phyloP scores from a whole-genome alignment of 208 protist species.

The Wallacemonas rigidus region DNA sequence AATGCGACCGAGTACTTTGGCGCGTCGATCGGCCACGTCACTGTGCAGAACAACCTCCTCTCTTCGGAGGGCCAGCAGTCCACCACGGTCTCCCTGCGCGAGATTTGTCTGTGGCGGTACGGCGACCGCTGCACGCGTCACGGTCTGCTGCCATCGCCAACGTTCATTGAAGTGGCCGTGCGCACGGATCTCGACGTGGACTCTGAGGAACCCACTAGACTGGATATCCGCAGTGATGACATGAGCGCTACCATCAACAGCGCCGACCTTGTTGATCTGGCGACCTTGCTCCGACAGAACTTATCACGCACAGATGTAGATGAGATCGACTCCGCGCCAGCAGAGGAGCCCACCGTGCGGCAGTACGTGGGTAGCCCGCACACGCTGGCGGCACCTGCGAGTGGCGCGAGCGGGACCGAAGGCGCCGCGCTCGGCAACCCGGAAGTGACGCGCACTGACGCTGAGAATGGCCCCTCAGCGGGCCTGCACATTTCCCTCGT shows the following conservation, averaged over 20 bases:
- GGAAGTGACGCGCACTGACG: no score
- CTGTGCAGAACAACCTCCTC: conserved; percentile 70
- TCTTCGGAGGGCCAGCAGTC: conserved; percentile 53
- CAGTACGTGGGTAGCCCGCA: conserved; percentile 6
- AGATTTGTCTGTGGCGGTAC: conserved; percentile 57
- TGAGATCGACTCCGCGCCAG: conserved; percentile 1
- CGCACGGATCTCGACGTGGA: conserved; percentile 54
- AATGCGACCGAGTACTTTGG: conserved; percentile 41
- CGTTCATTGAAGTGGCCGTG: conserved; percentile 58
- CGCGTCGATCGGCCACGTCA: conserved; percentile 52
- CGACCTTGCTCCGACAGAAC: conserved; percentile 61
- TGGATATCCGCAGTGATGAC: conserved; percentile 58
- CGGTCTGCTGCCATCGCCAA: conserved; percentile 49
- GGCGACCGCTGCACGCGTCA: not conserved
- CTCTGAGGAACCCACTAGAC: conserved; percentile 45
- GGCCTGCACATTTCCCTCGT: conserved; percentile 15
- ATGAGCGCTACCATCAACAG: conserved; percentile 46
- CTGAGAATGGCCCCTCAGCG: conserved; percentile 10
- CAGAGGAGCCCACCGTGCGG: conserved; percentile 16
- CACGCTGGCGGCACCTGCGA: not conserved
- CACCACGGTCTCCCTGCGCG: conserved; percentile 67
- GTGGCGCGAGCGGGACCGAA: conserved; percentile 17
- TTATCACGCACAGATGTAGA: conserved; percentile 43
- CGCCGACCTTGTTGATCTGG: conserved; percentile 58
- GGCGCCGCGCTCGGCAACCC: conserved; percentile 10